Conservation (phyloP, 73 alveolate genomes). For the Tetrahymena malaccensis region DNA sequence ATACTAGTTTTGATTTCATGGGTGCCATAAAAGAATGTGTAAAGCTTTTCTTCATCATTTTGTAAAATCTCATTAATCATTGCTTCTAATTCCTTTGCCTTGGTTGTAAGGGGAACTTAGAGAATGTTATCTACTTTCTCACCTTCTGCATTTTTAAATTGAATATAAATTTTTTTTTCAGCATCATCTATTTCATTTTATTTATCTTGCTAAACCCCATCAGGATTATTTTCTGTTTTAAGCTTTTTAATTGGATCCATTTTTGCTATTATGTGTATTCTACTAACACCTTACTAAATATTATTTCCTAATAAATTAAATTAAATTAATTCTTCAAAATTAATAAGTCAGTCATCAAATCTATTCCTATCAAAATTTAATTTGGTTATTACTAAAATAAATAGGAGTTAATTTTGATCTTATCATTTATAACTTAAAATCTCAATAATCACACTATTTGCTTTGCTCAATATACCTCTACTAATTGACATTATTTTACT, state of each 20-base stretch:
- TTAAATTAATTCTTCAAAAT: neutral
- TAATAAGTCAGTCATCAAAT: neutral
- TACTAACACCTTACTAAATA: neutral
- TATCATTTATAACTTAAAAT: neutral
- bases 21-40: constrained; percentile 19
- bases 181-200: neutral
- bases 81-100: constrained; percentile 11
- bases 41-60: constrained; percentile 28
- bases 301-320: neutral
- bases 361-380: neutral
- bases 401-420: neutral
- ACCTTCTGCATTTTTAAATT: neutral
- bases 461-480: neutral
- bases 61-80: neutral
- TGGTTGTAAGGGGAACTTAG: constrained; percentile 1
- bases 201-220: neutral
- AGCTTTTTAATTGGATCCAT: neutral
- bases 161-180: neutral
- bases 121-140: neutral
- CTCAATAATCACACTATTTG: neutral
- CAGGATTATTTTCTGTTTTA: neutral
- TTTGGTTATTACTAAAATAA: neutral
- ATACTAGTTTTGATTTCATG: constrained; percentile 6
- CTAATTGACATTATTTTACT: neutral
- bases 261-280: neutral